Base-by-base conservation (phyloP, 495 filamentous ascomycete genomes). In the Sporormia fimetaria region DNA sequence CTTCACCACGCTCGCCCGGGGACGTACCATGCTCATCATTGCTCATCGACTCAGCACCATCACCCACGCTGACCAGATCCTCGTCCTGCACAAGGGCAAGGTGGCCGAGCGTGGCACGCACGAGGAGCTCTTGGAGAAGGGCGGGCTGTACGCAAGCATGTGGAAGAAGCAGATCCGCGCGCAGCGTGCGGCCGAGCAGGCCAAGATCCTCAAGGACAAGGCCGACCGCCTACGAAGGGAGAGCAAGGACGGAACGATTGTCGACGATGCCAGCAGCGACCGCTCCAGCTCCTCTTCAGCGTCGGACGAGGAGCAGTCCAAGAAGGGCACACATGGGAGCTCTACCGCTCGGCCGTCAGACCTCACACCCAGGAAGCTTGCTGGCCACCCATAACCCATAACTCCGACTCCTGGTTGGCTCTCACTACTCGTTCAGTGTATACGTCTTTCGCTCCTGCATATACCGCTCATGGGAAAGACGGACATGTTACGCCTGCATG, bases 111-210 rank as follows among this genome's bases (percentile, higher is more conserved):
- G 72, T 14, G 90, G 90, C 21, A 93, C 82, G 3, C 90, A 98
- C 56, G 70, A 85, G 28, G 76, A 93, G 47, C 70, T 98, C 2
- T 67, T 96, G 2, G 78, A 73, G 3, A 59, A 72, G 47, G 80
- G 81, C 21, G 87, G 85, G 18, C 70, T 78, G 24, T 98, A 98
- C 53, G 74, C 80, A 14, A 79, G 73, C 42, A 95, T 98, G 90
- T 98, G 90, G 90, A 74, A 76, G 56, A 93, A 93, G 60, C 90
- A 98, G 57, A 86, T 88, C 47, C 75, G 80, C 8, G 90, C 87
- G 8, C 85, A 94, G 61, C 71, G 74, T 42, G 88, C 86, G 1
- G 78, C 79, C 1, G 80, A 81, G 43, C 75, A 87, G 58, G 85
- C 63, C 5, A 76, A 32, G 67, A 67, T 56, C 51, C 65, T 57